phyloP scores from a whole-genome alignment of 805 yeast species.

The Metschnikowia dekortorum region DNA sequence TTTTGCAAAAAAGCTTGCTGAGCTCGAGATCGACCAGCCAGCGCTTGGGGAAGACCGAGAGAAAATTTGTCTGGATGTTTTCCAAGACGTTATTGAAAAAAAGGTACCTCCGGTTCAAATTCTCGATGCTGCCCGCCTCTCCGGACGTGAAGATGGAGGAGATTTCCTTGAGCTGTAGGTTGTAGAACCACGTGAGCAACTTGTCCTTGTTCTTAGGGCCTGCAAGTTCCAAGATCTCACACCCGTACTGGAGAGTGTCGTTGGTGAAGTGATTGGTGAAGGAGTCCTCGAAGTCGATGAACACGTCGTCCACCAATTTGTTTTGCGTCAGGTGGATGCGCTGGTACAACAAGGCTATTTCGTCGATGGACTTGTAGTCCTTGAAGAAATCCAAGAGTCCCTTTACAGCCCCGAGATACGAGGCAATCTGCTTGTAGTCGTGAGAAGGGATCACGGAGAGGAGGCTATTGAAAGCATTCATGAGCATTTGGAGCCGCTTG shows the following conservation, averaged over 20 bases:
- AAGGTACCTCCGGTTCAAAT: slow-evolving; percentile 73
- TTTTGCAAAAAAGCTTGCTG: slow-evolving; percentile 57
- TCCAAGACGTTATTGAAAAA: slow-evolving; percentile 71
- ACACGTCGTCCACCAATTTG: slow-evolving; percentile 62
- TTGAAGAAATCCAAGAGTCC: slow-evolving; percentile 71
- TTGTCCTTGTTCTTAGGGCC: slow-evolving; percentile 54
- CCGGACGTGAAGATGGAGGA: slow-evolving; percentile 72
- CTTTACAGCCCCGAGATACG: slow-evolving; percentile 62
- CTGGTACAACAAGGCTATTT: slow-evolving; percentile 62
- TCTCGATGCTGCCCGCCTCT: slow-evolving; percentile 94
- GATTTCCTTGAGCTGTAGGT: slow-evolving; percentile 66
- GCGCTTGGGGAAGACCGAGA: slow-evolving; percentile 54
- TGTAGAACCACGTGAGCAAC: slow-evolving; percentile 69
- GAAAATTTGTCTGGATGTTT: slow-evolving; percentile 50
- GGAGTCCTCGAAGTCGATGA: slow-evolving; percentile 61
- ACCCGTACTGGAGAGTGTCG: slow-evolving; percentile 52
- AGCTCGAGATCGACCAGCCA: slow-evolving; percentile 72
- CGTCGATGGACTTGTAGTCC: slow-evolving; percentile 78
- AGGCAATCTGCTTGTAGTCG: slow-evolving; percentile 53
- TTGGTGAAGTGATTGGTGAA: slow-evolving; percentile 27
- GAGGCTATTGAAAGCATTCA: slow-evolving; percentile 66
- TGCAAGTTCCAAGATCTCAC: slow-evolving; percentile 65
- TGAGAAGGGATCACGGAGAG: slow-evolving; percentile 42
- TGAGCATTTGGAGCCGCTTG: slow-evolving; percentile 81
- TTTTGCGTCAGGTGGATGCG: slow-evolving; percentile 56